These are phyloP conservation scores for Andrographis paniculata DNA, from an alignment of 305 asterid species.

Conservation along the genomic window DNA sequence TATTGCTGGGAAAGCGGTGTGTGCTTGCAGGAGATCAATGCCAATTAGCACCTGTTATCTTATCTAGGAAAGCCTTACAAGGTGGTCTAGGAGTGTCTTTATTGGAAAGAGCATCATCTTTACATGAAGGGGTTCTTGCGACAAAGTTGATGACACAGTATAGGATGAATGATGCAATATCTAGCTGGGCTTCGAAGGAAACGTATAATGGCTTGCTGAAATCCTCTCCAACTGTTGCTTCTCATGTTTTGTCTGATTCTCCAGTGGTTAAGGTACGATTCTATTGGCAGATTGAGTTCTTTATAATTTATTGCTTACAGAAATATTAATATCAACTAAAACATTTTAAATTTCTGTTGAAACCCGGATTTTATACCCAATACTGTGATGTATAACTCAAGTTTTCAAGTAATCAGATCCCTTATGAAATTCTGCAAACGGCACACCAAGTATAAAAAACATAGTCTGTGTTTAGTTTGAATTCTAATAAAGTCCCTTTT, in stretches of 20 bases:
- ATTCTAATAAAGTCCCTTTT: too few relatives aligned
- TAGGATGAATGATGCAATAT: conserved; percentile 87
- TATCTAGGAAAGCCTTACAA: conserved; percentile 88
- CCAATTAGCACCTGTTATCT: conserved; percentile 95
- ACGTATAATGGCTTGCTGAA: conserved; percentile 75
- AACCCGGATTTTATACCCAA: too few relatives aligned
- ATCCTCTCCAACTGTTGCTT: conserved; percentile 64
- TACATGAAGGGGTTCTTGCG: conserved; percentile 66
- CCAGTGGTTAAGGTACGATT: conserved; percentile 76
- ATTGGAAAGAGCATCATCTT: conserved; percentile 65
- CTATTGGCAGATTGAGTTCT: conserved; percentile 7
- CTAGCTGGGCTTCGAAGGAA: conserved; percentile 99
- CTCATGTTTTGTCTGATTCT: conserved; percentile 90
- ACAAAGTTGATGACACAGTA: conserved; percentile 68
- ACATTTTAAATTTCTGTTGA: background rate
- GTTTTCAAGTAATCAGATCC: too few relatives aligned
- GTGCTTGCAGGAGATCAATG: conserved; percentile 89
- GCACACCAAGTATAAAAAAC: too few relatives aligned
- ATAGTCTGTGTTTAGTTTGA: too few relatives aligned
- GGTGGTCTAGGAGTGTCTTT: conserved; percentile 87
- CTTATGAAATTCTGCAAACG: too few relatives aligned
- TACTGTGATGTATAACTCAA: too few relatives aligned
- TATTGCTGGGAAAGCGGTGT: conserved; percentile 87
- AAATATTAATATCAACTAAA: background rate
- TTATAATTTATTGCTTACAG: conserved; percentile 10